These are phyloP conservation scores for Scleroderma citrinum DNA, from an alignment of 768 basidiomycete species.

Conservation along the genomic window DNA sequence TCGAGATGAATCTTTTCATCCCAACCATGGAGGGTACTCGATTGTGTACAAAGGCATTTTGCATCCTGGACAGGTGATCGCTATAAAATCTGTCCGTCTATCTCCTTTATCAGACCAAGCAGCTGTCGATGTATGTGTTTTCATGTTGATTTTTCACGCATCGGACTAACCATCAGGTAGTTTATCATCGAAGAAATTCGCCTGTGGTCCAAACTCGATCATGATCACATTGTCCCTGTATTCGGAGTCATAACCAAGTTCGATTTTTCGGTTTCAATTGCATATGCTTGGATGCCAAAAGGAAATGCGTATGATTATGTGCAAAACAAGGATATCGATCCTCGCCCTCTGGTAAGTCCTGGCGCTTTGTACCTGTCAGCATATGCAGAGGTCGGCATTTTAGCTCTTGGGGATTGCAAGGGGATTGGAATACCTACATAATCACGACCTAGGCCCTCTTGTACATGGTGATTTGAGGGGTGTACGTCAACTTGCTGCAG, in stretches of 20 bases:
- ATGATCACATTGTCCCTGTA: conserved; percentile 19
- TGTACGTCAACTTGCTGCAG: not conserved
- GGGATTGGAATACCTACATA: not conserved
- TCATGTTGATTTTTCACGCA: not conserved
- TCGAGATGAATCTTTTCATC: not conserved
- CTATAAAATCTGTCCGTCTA: not conserved
- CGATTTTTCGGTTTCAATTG: conserved; percentile 15
- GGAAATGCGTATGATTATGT: conserved; percentile 13
- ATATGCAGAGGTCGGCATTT: not conserved
- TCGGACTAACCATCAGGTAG: not conserved
- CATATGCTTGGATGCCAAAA: conserved; percentile 17
- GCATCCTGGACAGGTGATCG: not conserved
- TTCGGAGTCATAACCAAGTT: conserved; percentile 15
- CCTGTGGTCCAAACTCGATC: not conserved
- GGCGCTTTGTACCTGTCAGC: not conserved
- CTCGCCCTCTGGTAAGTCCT: not conserved
- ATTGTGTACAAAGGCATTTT: not conserved
- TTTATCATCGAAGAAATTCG: not conserved
- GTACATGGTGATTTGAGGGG: not conserved
- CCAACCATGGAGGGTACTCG: not conserved
- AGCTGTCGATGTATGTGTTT: not conserved
- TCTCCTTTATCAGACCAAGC: not conserved
- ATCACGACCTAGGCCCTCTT: too few relatives aligned
- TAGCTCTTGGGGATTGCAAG: not conserved
- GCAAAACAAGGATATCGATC: not conserved